These are phyloP conservation scores for Dryas octopetala DNA, from an alignment of 306 rosid genomes.

Conservation along the genomic window DNA sequence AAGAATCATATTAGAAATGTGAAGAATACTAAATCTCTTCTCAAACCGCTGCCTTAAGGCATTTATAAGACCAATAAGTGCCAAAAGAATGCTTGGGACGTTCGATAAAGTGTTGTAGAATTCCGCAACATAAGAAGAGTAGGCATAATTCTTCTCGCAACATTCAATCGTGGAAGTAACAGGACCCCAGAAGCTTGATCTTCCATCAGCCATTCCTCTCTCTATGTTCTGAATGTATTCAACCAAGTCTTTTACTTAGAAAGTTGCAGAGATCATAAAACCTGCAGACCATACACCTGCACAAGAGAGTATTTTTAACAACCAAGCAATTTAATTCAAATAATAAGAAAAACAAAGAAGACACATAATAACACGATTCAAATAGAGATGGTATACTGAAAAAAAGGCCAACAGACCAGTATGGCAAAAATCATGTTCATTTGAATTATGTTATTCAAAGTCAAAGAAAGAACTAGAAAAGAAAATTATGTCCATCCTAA, in stretches of 20 bases:
- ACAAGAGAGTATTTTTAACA: conserved; percentile 17
- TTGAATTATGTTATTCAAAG: not conserved
- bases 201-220: conserved; percentile 60
- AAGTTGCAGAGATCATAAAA: conserved; percentile 35
- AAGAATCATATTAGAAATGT: conserved; percentile 80
- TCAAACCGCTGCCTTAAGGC: conserved; percentile 82
- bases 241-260: conserved; percentile 18
- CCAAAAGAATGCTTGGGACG: conserved; percentile 80
- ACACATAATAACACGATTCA: not conserved
- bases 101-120: conserved; percentile 84
- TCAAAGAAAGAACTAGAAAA: not conserved
- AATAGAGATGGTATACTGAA: not conserved
- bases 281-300: conserved; percentile 42
- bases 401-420: not conserved
- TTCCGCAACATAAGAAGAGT: conserved; percentile 85
- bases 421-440: not conserved
- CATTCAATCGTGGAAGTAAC: conserved; percentile 79
- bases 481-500: not conserved
- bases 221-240: conserved; percentile 17
- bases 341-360: not conserved
- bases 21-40: conserved; percentile 91
- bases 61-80: conserved; percentile 81
- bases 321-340: conserved; percentile 5
- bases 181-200: conserved; percentile 91
- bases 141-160: conserved; percentile 76